These are phyloP conservation scores for Thelonectria discophora DNA, from an alignment of 2,329 filamentous ascomycete species.

Conservation along the genomic window DNA sequence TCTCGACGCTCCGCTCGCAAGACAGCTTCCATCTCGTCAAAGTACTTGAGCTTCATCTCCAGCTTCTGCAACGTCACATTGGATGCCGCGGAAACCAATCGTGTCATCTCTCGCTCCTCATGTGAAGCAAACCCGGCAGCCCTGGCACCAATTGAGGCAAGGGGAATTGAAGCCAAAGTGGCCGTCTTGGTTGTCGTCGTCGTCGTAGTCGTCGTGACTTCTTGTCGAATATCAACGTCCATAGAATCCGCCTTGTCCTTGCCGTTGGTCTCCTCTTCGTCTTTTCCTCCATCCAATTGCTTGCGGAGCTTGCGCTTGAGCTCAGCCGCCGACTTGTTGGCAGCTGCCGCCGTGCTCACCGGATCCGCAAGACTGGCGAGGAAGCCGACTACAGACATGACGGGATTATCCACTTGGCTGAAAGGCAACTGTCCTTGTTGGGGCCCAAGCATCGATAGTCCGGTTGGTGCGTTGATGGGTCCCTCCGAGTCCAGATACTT, in stretches of 20 bases:
- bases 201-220: conserved; percentile 62
- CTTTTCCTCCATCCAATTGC: conserved; percentile 71
- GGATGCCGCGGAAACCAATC: conserved; percentile 88
- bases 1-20: conserved; percentile 92
- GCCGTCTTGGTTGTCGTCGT: conserved; percentile 58
- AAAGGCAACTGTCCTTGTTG: conserved; percentile 86
- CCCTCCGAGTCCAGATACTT: conserved; percentile 87
- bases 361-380: conserved; percentile 91
- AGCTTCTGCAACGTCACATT: conserved; percentile 96
- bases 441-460: conserved; percentile 73
- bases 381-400: conserved; percentile 96
- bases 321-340: conserved; percentile 85
- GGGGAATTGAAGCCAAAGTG: conserved; percentile 77
- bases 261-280: conserved; percentile 59
- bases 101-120: conserved; percentile 96
- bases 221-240: conserved; percentile 68
- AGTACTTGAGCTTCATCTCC: conserved; percentile 94
- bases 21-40: conserved; percentile 93
- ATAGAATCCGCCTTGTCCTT: conserved; percentile 69
- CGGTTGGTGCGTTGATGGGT: conserved; percentile 60
- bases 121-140: conserved; percentile 90
- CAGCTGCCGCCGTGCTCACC: conserved; percentile 87
- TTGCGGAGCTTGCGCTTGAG: conserved; percentile 82
- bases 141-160: conserved; percentile 86
- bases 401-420: conserved; percentile 91